phyloP scores from a whole-genome alignment of 306 rosid species.

The Chamaecrista fasciculata region DNA sequence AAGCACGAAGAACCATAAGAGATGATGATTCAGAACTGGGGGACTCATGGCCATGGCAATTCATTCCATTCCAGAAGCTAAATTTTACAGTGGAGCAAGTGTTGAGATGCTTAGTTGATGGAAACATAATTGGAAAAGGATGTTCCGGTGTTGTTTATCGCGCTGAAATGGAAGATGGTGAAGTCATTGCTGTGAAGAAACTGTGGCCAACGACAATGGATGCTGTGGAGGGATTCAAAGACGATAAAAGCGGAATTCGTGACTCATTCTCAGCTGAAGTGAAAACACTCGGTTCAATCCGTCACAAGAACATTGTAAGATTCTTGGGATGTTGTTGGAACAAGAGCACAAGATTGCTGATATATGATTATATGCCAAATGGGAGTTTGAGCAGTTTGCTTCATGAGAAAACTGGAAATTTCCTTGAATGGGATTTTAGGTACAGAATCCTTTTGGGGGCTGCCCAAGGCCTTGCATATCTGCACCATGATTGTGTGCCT shows the following conservation, averaged over 20 bases:
- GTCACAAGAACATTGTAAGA: constrained; percentile 90
- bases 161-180: constrained; percentile 69
- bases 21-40: constrained; percentile 82
- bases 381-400: constrained; percentile 83
- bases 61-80: constrained; percentile 92
- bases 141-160: constrained; percentile 90
- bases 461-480: constrained; percentile 87
- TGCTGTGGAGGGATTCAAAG: constrained; percentile 45
- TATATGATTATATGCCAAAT: constrained; percentile 92
- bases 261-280: constrained; percentile 87
- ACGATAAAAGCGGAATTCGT: constrained; percentile 65
- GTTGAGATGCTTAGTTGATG: constrained; percentile 65
- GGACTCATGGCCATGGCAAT: constrained; percentile 87
- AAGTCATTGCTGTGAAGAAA: constrained; percentile 92
- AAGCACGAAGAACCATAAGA: constrained; percentile 53
- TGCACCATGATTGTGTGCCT: constrained; percentile 97
- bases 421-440: constrained; percentile 90
- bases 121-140: constrained; percentile 85
- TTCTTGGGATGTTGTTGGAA: constrained; percentile 90
- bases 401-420: constrained; percentile 75
- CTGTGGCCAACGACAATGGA: constrained; percentile 72
- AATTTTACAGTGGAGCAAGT: constrained; percentile 73
- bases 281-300: constrained; percentile 79
- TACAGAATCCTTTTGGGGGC: constrained; percentile 84
- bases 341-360: constrained; percentile 66